Evolutionary conservation across 1,139 yeast species (phyloP).

Genomic region (Sugiyamaella grinbergsii): DNA sequence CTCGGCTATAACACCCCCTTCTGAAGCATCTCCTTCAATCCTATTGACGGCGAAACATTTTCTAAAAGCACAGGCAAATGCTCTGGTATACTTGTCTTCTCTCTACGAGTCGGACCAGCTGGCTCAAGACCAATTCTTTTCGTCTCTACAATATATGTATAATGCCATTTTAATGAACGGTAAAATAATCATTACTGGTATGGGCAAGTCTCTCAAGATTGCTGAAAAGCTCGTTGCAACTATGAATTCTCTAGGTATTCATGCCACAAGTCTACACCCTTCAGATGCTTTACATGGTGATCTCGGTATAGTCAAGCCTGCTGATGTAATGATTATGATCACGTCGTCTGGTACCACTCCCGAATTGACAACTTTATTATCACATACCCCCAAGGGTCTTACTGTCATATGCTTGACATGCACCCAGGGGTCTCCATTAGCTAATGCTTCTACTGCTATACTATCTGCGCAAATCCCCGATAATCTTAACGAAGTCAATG

Average conservation of each 20-base stretch:
- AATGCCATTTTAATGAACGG: constrained; percentile 56
- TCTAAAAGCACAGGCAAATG: constrained; percentile 51
- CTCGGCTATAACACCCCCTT: constrained; percentile 21
- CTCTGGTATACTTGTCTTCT: constrained; percentile 47
- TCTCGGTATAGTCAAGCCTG: constrained; percentile 65
- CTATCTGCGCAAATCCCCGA: constrained; percentile 65
- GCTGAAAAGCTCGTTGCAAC: constrained; percentile 81
- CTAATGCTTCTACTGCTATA: constrained; percentile 53
- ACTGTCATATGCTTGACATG: constrained; percentile 69
- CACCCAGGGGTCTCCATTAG: constrained; percentile 49
- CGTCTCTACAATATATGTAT: constrained; percentile 55
- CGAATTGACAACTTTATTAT: constrained; percentile 62
- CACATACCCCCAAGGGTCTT: constrained; percentile 56
- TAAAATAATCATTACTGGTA: constrained; percentile 74
- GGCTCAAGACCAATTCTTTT: constrained; percentile 54
- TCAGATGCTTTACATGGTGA: constrained; percentile 92
- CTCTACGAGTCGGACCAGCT: constrained; percentile 48
- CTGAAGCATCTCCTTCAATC: constrained; percentile 35
- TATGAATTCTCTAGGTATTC: constrained; percentile 73
- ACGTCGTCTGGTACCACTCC: constrained; percentile 86
- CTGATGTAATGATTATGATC: constrained; percentile 66
- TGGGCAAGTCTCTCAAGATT: constrained; percentile 82
- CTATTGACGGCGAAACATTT: constrained; percentile 42
- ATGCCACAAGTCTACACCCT: constrained; percentile 72
- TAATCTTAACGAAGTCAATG: constrained; percentile 57